Base-by-base conservation (phyloP, 148 eudicot genomes). In the Chenopodium berlandieri region DNA sequence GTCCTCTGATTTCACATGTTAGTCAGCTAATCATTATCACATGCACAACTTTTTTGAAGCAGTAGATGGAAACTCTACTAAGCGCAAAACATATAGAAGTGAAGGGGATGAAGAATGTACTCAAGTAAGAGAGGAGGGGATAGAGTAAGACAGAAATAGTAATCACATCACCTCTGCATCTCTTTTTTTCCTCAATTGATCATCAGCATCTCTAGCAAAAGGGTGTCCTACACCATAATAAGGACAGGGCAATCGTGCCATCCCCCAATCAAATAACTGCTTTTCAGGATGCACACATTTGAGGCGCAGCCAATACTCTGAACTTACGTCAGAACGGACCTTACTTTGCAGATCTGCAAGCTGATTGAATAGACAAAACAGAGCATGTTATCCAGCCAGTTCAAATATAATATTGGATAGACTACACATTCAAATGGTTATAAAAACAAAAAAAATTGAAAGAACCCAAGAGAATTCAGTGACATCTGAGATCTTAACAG, bases 201-300 rank as follows among this genome's bases (percentile, higher is more conserved):
- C 94, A 86, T 94, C 97, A 78, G 89, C 86, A 75, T 93, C 99
- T 65, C 87, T 75, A 78, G 93, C 89, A 90, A 97, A 97, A 81
- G 93, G 93, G 86, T 94, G 94, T 69, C 95, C 98, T 44, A 94
- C 85, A 52, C 99, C 99, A 85, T 94, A 97, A 73, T 86, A 72
- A 82, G 93, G 95, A 78, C 92, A 88, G 66, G 84, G 89, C 80
- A 94, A 85, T 62, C 98, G 86, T 82, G 86, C 88, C 97, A 94
- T 91, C 71, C 98, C 96, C 94, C 99, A 97, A 82, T 97, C 99
- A 88, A 88, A 97, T 76, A 97, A 81, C 86, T 94, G 94, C 83
- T 90, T 85, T 31, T 92, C 94, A 60, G 98, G 96, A 84, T 87
- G 84, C 75, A 90, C 91, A 85, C 99, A 97, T 69, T 82, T 90